A percentile compares a stretch with the other conserved stretches of the same genome.
Conservation (phyloP, 495 filamentous ascomycete genomes). For the Letharia lupina region DNA sequence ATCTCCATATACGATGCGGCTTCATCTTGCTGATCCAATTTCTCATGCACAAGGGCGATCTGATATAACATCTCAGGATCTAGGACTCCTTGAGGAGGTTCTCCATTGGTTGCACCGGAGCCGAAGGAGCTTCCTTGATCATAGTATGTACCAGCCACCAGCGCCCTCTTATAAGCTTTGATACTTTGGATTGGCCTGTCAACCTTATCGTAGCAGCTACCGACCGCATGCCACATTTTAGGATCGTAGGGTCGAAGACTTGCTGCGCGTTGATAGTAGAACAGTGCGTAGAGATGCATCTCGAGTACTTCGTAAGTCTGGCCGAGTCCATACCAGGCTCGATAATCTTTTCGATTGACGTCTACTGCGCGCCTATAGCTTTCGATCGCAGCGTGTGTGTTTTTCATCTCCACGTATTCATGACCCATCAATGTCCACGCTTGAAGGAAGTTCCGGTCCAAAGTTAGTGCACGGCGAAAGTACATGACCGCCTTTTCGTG, state of each 20-base stretch:
- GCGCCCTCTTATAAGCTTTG: conserved; percentile 84
- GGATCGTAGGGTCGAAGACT: conserved; percentile 84
- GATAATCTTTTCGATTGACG: conserved; percentile 92
- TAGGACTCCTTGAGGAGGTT: conserved; percentile 46
- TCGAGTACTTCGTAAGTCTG: conserved; percentile 97
- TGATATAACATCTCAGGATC: conserved; percentile 86
- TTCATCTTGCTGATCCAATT: conserved; percentile 63
- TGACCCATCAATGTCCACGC: conserved; percentile 99
- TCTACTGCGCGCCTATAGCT: conserved; percentile 94
- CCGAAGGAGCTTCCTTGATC: conserved; percentile 41
- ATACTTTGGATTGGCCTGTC: conserved; percentile 75
- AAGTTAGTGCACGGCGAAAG: conserved; percentile 89
- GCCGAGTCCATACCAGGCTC: conserved; percentile 96
- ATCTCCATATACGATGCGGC: conserved; percentile 91
- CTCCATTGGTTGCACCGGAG: conserved; percentile 18
- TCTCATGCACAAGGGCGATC: conserved; percentile 84
- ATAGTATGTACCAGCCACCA: conserved; percentile 75
- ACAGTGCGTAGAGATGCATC: conserved; percentile 93
- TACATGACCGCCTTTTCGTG: conserved; percentile 98
- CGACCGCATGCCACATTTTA: conserved; percentile 98
- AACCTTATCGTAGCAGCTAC: conserved; percentile 82
- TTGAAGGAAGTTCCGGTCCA: conserved; percentile 84
- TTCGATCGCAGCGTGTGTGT: conserved; percentile 97
- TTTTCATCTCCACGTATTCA: conserved; percentile 98
- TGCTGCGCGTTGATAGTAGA: conserved; percentile 95